Evolutionary conservation across 2,329 filamentous ascomycete genomes (phyloP).

Genomic region (Stagonosporopsis cucurbitacearum): DNA sequence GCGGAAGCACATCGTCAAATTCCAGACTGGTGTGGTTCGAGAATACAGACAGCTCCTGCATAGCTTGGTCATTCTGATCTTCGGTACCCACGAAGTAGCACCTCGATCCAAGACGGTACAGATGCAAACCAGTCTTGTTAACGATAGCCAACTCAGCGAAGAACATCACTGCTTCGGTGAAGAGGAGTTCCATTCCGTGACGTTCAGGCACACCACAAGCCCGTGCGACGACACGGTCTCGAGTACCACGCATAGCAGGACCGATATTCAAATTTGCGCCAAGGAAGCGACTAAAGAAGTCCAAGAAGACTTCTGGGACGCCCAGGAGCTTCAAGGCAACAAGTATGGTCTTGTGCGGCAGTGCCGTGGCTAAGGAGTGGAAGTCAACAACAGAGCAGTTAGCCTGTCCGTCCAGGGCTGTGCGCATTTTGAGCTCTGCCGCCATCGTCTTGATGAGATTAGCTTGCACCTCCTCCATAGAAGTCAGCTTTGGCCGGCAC

Average conservation of each 20-base stretch:
- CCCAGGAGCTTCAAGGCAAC: constrained; percentile 65
- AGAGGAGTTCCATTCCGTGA: constrained; percentile 33
- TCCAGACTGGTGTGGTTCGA: constrained; percentile 26
- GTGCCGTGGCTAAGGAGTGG: constrained; percentile 62
- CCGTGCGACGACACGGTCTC: constrained; percentile 26
- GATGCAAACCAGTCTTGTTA: constrained; percentile 23
- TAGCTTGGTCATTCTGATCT: constrained; percentile 16
- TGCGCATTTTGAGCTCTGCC: constrained; percentile 29
- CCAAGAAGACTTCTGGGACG: constrained; percentile 62
- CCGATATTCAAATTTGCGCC: constrained; percentile 33
- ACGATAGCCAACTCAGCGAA: constrained; percentile 36
- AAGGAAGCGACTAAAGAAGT: constrained; percentile 64
- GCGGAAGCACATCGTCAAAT: not conserved
- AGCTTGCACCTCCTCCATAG: constrained; percentile 24
- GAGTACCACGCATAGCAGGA: constrained; percentile 25
- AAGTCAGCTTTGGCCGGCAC: constrained; percentile 11
- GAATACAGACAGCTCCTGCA: constrained; percentile 22
- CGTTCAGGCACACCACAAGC: constrained; percentile 29
- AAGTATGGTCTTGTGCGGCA: constrained; percentile 67
- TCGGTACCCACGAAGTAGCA: constrained; percentile 34
- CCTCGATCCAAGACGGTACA: constrained; percentile 34
- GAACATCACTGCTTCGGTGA: constrained; percentile 37
- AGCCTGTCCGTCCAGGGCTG: constrained; percentile 26
- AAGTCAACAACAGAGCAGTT: constrained; percentile 25
- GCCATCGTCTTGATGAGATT: constrained; percentile 36